Evolutionary conservation across 2,329 filamentous ascomycete genomes (phyloP).

Genomic region (Xylaria sp.): DNA sequence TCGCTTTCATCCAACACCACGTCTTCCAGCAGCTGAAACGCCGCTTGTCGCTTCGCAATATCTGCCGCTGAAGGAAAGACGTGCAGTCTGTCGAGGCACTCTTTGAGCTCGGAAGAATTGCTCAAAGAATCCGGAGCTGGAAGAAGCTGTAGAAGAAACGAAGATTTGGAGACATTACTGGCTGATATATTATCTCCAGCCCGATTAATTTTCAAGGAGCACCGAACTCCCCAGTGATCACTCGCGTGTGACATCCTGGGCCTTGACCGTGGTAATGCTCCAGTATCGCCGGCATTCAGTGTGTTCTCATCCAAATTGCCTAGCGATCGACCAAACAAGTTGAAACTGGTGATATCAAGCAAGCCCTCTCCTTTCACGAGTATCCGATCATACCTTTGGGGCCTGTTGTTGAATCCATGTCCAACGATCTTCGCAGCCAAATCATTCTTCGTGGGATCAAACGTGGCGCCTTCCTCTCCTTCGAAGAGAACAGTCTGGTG

Average conservation of each 20-base stretch:
- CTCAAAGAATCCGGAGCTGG: constrained; percentile 31
- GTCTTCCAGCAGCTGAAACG: constrained; percentile 42
- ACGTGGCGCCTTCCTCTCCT: constrained; percentile 61
- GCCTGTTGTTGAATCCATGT: constrained; percentile 45
- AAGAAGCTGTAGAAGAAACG: constrained; percentile 34
- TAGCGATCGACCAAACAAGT: constrained; percentile 50
- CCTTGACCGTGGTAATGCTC: constrained; percentile 1
- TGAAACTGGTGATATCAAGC: constrained; percentile 44
- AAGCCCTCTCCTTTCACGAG: constrained; percentile 42
- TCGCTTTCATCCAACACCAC: constrained; percentile 35
- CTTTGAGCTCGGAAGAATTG: constrained; percentile 34
- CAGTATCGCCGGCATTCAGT: neutral
- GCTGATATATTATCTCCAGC: constrained; percentile 11
- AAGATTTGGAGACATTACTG: constrained; percentile 23
- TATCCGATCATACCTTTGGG: constrained; percentile 62
- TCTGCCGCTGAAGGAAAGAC: constrained; percentile 47
- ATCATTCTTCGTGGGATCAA: constrained; percentile 53
- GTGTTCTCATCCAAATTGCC: constrained; percentile 16
- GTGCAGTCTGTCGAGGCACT: constrained; percentile 34
- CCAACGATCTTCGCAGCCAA: constrained; percentile 49
- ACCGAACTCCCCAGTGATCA: constrained; percentile 55
- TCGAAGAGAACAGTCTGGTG: constrained; percentile 38
- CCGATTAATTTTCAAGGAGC: constrained; percentile 33
- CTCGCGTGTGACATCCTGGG: constrained; percentile 36
- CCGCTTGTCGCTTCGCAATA: constrained; percentile 36